These are phyloP conservation scores for Botrytis sinoallii DNA, from an alignment of 2,329 filamentous ascomycete genomes.

Conservation along the genomic window DNA sequence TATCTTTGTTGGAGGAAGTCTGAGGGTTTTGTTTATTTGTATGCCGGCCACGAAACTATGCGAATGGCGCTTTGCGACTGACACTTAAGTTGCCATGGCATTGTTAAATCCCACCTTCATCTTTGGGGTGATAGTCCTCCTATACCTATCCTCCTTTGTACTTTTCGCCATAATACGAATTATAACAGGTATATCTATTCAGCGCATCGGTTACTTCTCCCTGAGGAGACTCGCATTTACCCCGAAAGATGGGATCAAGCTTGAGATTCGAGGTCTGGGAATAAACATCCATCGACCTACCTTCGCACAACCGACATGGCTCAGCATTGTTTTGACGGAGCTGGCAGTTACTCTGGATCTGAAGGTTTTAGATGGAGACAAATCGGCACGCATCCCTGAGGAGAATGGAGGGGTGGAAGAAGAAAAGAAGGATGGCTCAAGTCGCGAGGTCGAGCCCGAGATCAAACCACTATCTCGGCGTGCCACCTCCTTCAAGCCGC, in stretches of 20 bases:
- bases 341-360: constrained; percentile 81
- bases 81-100: constrained; percentile 48
- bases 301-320: constrained; percentile 95
- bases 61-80: constrained; percentile 18
- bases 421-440: constrained; percentile 24
- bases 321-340: constrained; percentile 85
- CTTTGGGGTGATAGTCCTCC: constrained; percentile 77
- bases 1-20: constrained; percentile 13
- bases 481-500: constrained; percentile 33
- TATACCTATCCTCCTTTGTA: constrained; percentile 90
- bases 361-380: constrained; percentile 55
- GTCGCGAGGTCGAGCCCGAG: constrained; percentile 26
- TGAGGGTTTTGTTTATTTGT: neutral
- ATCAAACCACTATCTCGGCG: constrained; percentile 25
- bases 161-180: constrained; percentile 91
- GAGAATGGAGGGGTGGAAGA: constrained; percentile 32
- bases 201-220: constrained; percentile 89
- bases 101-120: constrained; percentile 76
- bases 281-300: constrained; percentile 88
- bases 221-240: constrained; percentile 87
- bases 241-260: constrained; percentile 79
- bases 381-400: constrained; percentile 28
- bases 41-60: constrained; percentile 3
- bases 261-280: constrained; percentile 86
- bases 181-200: constrained; percentile 90